These are phyloP conservation scores for Arthonia radiata DNA, from an alignment of 495 filamentous ascomycete genomes.

Conservation along the genomic window DNA sequence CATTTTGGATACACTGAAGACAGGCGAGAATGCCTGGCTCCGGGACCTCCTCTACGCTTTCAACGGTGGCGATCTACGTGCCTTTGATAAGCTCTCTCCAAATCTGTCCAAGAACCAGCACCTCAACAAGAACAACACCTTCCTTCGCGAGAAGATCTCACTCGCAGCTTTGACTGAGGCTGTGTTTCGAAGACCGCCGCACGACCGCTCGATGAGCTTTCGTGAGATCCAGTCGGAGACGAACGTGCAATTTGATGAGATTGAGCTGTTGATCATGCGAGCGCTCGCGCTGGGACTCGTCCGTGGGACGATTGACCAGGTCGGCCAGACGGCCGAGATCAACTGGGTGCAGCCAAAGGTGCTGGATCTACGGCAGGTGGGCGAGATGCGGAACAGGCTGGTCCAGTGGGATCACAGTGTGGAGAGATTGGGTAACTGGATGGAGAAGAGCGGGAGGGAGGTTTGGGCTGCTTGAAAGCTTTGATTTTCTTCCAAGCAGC, in stretches of 20 bases:
- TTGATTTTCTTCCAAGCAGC: too few relatives aligned
- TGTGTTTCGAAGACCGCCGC: constrained; percentile 84
- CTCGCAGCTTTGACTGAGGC: constrained; percentile 85
- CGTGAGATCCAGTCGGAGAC: constrained; percentile 69
- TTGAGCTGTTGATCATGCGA: constrained; percentile 97
- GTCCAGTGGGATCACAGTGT: constrained; percentile 91
- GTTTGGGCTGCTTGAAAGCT: constrained; percentile 86
- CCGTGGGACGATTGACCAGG: constrained; percentile 85
- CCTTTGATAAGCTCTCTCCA: constrained; percentile 55
- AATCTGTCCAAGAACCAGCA: constrained; percentile 56
- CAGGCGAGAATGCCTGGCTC: constrained; percentile 51
- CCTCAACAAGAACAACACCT: constrained; percentile 50
- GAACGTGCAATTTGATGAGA: constrained; percentile 69
- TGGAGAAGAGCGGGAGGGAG: constrained; percentile 68
- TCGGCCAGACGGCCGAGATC: constrained; percentile 78
- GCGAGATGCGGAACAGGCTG: constrained; percentile 67
- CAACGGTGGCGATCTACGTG: constrained; percentile 79
- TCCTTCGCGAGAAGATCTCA: constrained; percentile 93
- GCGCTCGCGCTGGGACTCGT: constrained; percentile 79
- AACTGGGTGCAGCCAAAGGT: constrained; percentile 99
- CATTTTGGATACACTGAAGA: constrained; percentile 60
- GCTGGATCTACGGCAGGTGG: constrained; percentile 84
- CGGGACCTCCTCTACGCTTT: constrained; percentile 87
- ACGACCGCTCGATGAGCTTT: constrained; percentile 86
- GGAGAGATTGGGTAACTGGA: constrained; percentile 84